Conservation (phyloP, 1,139 yeast genomes). For the Barnettozyma hawaiiensis region DNA sequence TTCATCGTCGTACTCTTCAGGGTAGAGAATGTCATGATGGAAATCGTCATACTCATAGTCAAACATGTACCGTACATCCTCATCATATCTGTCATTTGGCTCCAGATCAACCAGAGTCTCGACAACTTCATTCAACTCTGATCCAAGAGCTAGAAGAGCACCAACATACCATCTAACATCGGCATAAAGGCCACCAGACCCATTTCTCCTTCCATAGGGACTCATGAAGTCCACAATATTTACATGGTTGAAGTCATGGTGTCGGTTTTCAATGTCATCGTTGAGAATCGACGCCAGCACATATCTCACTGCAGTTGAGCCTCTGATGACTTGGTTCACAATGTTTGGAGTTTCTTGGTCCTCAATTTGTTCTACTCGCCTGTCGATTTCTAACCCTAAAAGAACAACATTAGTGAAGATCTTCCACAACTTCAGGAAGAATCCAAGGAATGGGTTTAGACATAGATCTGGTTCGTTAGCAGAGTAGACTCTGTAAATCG, state of each 20-base stretch:
- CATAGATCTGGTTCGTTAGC: conserved; percentile 34
- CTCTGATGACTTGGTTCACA: conserved; percentile 50
- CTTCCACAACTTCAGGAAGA: conserved; percentile 57
- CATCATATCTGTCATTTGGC: conserved; percentile 65
- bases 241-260: conserved; percentile 51
- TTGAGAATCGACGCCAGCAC: conserved; percentile 58
- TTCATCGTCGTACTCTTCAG: conserved; percentile 28
- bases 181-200: conserved; percentile 51
- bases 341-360: conserved; percentile 39
- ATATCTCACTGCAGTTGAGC: conserved; percentile 57
- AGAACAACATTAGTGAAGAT: conserved; percentile 52
- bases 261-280: conserved; percentile 33
- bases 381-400: conserved; percentile 57
- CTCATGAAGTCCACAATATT: conserved; percentile 51
- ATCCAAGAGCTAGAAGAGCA: conserved; percentile 40
- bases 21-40: conserved; percentile 20
- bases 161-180: conserved; percentile 49
- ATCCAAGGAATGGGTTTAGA: conserved; percentile 55
- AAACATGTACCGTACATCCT: conserved; percentile 66
- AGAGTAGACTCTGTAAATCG: conserved; percentile 46
- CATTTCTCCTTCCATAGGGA: conserved; percentile 53
- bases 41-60: conserved; percentile 45
- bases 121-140: conserved; percentile 42
- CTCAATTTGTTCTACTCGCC: conserved; percentile 46
- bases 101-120: conserved; percentile 52